Evolutionary conservation across 2,329 filamentous ascomycete genomes (phyloP).

Genomic region (Trichoderma polysporum): DNA sequence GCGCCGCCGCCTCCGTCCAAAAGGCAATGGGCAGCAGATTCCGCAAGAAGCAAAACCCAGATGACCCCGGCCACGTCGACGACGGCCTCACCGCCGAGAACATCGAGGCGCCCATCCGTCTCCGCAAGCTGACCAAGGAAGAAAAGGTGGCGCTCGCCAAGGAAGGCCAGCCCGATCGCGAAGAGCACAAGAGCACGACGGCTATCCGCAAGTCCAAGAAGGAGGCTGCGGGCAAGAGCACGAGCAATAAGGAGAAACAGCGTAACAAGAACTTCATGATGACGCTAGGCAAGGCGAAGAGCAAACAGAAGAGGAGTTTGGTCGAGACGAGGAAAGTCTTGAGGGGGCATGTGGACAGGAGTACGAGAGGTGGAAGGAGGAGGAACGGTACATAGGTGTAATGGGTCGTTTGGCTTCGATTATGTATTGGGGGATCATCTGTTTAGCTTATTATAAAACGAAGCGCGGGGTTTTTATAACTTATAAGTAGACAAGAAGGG

Average conservation of each 20-base stretch:
- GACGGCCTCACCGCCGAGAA: constrained; percentile 87
- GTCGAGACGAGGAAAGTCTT: constrained; percentile 79
- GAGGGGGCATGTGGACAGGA: constrained; percentile 76
- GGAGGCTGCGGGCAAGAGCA: constrained; percentile 86
- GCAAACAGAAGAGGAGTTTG: constrained; percentile 92
- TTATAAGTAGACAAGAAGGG: not conserved
- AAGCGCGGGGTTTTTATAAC: not conserved
- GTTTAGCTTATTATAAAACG: not conserved
- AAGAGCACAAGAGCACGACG: constrained; percentile 81
- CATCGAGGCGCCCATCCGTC: constrained; percentile 80
- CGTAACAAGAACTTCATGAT: constrained; percentile 98
- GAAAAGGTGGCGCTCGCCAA: constrained; percentile 81
- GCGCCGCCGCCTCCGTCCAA: constrained; percentile 68
- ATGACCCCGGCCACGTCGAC: constrained; percentile 63
- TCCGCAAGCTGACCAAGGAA: constrained; percentile 85
- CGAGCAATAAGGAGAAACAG: constrained; percentile 95
- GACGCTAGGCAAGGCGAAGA: constrained; percentile 94
- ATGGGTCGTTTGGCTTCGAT: not conserved
- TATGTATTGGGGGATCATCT: not conserved
- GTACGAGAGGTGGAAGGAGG: constrained; percentile 79
- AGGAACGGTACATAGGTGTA: constrained; percentile 53
- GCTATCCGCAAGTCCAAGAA: constrained; percentile 86
- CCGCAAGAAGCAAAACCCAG: constrained; percentile 45
- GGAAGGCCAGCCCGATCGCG: constrained; percentile 74
- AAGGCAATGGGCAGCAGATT: constrained; percentile 52